These are phyloP conservation scores for Diaporthe capsici DNA, from an alignment of 2,329 filamentous ascomycete species.

Conservation along the genomic window DNA sequence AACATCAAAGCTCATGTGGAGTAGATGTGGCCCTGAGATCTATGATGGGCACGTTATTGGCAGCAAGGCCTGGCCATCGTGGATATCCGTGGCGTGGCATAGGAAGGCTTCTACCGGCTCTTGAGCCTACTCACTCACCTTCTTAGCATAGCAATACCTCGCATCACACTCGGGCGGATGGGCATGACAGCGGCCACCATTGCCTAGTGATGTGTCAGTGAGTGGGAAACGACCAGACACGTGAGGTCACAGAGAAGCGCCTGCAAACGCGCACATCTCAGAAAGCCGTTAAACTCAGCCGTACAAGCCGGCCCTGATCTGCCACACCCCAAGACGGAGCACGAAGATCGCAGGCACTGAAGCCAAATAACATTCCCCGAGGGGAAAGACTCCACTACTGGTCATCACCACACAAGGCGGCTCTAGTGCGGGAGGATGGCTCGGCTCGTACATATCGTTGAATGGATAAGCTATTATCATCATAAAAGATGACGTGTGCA, in stretches of 20 bases:
- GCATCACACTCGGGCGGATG: background rate
- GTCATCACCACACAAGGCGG: constrained; percentile 69
- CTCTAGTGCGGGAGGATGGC: constrained; percentile 82
- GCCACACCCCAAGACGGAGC: constrained; percentile 69
- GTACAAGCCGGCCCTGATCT: constrained; percentile 51
- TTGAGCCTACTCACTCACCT: background rate
- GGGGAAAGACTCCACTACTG: constrained; percentile 79
- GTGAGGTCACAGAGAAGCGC: background rate
- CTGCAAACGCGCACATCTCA: constrained; percentile 36
- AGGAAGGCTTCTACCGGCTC: background rate
- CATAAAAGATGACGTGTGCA: constrained; percentile 52
- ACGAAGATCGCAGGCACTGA: constrained; percentile 64
- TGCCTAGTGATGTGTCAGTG: constrained; percentile 1
- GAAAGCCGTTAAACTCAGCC: constrained; percentile 56
- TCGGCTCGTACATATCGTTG: constrained; percentile 77
- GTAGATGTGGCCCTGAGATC: background rate
- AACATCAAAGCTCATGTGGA: background rate
- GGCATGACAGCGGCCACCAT: background rate
- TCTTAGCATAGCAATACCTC: background rate
- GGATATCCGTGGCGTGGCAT: background rate
- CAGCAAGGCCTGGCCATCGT: background rate
- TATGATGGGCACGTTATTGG: background rate
- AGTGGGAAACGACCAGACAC: constrained; percentile 7
- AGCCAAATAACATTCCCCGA: constrained; percentile 70
- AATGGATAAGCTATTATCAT: constrained; percentile 83